Percentiles rank a stretch among this genome's conserved stretches.
phyloP scores from a whole-genome alignment of 2,329 filamentous ascomycete genomes.

The Fusarium sp. region DNA sequence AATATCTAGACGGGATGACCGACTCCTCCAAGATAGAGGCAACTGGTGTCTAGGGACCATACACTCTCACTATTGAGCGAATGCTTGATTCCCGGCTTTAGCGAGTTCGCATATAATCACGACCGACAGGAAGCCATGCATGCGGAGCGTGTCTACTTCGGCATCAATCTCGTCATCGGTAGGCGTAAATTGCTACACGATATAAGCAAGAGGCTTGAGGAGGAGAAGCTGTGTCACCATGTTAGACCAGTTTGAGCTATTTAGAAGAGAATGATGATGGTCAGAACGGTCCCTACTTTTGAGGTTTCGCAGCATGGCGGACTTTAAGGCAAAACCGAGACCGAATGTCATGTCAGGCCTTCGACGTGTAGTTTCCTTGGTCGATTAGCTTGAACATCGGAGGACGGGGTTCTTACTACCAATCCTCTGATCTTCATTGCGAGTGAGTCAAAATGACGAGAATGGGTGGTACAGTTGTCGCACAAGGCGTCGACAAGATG shows the following conservation, averaged over 20 bases:
- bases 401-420: conserved; percentile 1
- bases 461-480: conserved; percentile 28
- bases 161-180: conserved; percentile 1
- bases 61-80: not conserved
- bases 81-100: not conserved
- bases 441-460: conserved; percentile 31
- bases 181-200: conserved; percentile 16
- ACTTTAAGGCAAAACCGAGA: conserved; percentile 35
- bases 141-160: conserved; percentile 1
- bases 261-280: conserved; percentile 6
- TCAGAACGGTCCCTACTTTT: conserved; percentile 19
- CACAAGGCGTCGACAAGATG: conserved; percentile 17
- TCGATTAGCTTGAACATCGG: not conserved
- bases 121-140: not conserved
- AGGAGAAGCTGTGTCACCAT: conserved; percentile 23
- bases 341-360: conserved; percentile 17
- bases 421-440: not conserved
- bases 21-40: not conserved
- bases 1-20: not conserved
- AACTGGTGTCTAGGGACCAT: not conserved
- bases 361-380: not conserved
- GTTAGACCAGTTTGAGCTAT: conserved; percentile 1
- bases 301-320: conserved; percentile 36
- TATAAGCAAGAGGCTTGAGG: conserved; percentile 25
- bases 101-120: not conserved